Percentiles rank a stretch among this genome's conserved stretches.
Conservation (phyloP, 345 rosid species). For the Syzygium aromaticum region DNA sequence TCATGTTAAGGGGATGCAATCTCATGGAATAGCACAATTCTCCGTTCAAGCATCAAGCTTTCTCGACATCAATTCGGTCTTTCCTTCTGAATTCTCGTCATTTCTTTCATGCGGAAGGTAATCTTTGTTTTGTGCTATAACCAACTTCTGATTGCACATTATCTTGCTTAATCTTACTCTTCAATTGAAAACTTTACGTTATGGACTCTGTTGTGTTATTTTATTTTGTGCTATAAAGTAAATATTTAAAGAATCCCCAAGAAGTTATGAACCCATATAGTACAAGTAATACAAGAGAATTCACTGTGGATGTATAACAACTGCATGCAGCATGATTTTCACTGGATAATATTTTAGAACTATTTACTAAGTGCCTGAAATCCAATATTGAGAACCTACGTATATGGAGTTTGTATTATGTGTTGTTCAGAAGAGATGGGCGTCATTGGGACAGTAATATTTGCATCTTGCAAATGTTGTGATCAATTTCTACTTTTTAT, state of each 20-base stretch:
- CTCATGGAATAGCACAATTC: conserved; percentile 42
- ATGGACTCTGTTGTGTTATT: background rate
- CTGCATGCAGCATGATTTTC: background rate
- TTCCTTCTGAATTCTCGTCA: conserved; percentile 36
- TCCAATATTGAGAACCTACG: background rate
- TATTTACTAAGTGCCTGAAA: background rate
- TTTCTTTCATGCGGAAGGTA: conserved; percentile 71
- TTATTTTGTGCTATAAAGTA: background rate
- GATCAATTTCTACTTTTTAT: background rate
- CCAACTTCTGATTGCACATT: background rate
- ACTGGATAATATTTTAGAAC: background rate
- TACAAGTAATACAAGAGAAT: background rate
- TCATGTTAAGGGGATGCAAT: conserved; percentile 13
- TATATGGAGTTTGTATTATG: background rate
- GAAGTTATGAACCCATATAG: background rate
- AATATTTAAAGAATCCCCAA: background rate
- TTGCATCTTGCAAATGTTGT: background rate
- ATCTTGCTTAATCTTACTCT: background rate
- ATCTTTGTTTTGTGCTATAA: background rate
- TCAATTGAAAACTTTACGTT: background rate
- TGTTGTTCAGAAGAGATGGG: background rate
- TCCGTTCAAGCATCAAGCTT: conserved; percentile 45
- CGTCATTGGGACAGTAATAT: background rate
- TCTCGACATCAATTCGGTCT: conserved; percentile 27
- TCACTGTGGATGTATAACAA: background rate